A percentile compares a stretch with the other conserved stretches of the same genome.
Evolutionary conservation across 1,139 yeast genomes (phyloP).

Genomic region (Lodderomyces theae): DNA sequence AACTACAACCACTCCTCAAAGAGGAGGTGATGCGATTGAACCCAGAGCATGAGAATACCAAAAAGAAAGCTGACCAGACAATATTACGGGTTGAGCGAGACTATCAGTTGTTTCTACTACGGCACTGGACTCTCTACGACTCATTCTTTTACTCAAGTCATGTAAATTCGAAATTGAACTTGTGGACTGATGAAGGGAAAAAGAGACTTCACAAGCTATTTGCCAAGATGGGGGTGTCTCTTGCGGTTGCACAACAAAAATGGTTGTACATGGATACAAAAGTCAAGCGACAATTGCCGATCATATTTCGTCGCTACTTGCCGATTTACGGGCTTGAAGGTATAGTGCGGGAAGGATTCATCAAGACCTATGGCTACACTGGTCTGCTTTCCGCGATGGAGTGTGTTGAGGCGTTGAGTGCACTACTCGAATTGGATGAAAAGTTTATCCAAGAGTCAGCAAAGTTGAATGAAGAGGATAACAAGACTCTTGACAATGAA

Average conservation of each 20-base stretch:
- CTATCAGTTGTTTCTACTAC: conserved; percentile 76
- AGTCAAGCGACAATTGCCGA: conserved; percentile 69
- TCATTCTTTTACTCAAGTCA: conserved; percentile 87
- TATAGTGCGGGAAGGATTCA: conserved; percentile 79
- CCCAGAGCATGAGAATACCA: conserved; percentile 23
- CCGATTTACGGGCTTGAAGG: conserved; percentile 82
- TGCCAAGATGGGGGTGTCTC: conserved; percentile 94
- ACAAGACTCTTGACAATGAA: conserved; percentile 21
- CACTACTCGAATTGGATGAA: conserved; percentile 71
- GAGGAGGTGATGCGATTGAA: conserved; percentile 80
- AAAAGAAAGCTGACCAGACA: conserved; percentile 59
- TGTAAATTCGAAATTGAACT: conserved; percentile 78
- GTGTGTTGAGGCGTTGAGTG: conserved; percentile 83
- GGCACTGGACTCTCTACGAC: conserved; percentile 93
- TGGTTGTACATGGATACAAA: conserved; percentile 90
- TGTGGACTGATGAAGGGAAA: conserved; percentile 92
- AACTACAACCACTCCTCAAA: conserved; percentile 67
- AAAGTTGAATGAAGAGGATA: conserved; percentile 18
- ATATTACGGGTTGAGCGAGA: conserved; percentile 73
- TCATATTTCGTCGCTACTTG: conserved; percentile 57
- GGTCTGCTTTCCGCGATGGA: conserved; percentile 92
- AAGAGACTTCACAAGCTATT: conserved; percentile 84
- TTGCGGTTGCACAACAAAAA: conserved; percentile 83
- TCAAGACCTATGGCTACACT: conserved; percentile 80
- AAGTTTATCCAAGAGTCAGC: conserved; percentile 19